Conservation (phyloP, 768 basidiomycete genomes). For the Suillus brevipes region DNA sequence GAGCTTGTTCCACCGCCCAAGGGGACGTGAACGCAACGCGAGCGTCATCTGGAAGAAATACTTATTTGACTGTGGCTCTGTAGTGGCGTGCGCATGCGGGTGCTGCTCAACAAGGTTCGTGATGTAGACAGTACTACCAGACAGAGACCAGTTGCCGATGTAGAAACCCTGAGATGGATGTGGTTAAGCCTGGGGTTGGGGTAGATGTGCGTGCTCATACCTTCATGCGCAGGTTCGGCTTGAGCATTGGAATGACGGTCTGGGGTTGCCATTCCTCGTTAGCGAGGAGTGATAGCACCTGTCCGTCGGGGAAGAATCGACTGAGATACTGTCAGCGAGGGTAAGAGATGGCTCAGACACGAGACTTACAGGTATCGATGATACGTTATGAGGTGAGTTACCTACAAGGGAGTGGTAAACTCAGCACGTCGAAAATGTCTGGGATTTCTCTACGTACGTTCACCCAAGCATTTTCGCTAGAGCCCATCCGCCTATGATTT, state of each 20-base stretch:
- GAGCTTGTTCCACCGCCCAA: constrained; percentile 81
- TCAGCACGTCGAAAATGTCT: constrained; percentile 2
- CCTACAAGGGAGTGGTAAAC: constrained; percentile 39
- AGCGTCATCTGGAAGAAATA: constrained; percentile 79
- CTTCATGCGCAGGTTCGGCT: constrained; percentile 78
- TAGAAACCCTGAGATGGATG: constrained; percentile 57
- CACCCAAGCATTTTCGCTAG: constrained; percentile 86
- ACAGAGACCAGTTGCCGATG: constrained; percentile 72
- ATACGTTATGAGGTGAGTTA: constrained; percentile 87
- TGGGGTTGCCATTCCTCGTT: constrained; percentile 76
- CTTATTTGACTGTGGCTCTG: constrained; percentile 32
- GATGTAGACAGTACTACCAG: constrained; percentile 58
- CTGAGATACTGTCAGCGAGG: constrained; percentile 36
- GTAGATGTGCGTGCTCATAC: constrained; percentile 33
- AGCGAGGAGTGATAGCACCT: constrained; percentile 80
- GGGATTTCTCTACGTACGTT: constrained; percentile 51
- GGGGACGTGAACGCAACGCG: constrained; percentile 66
- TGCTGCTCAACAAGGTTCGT: constrained; percentile 60
- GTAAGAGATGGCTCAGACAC: not conserved
- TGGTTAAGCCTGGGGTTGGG: constrained; percentile 4
- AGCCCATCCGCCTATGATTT: constrained; percentile 60
- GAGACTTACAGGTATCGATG: constrained; percentile 82
- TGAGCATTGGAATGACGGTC: constrained; percentile 73
- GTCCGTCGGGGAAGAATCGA: constrained; percentile 85
- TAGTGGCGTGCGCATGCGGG: constrained; percentile 10